Conservation (phyloP, 352 stramenopile species). For the Pythium vanterpoolii region DNA sequence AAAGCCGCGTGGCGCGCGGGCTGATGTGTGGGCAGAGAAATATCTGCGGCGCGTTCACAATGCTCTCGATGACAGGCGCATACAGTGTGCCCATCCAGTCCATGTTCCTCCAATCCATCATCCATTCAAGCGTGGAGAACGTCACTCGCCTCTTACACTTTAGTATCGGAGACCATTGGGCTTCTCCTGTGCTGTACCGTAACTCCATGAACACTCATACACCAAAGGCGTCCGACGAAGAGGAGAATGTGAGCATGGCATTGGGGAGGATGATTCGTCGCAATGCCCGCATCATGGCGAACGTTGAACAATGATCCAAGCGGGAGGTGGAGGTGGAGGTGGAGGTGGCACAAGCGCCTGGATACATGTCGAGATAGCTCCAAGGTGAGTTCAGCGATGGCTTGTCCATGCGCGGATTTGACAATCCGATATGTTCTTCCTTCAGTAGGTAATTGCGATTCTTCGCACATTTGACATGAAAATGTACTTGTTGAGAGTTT, state of each 20-base stretch:
- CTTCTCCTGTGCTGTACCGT: not conserved
- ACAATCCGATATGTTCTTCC: constrained; percentile 19
- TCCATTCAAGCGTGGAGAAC: too few species aligned
- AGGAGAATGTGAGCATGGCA: not conserved
- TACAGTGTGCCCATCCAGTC: too few species aligned
- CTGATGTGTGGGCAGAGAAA: not conserved
- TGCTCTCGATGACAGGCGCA: too few species aligned
- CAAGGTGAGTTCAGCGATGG: constrained; percentile 24
- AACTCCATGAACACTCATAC: too few species aligned
- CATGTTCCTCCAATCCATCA: not conserved
- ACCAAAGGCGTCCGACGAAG: too few species aligned
- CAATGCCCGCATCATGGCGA: not conserved
- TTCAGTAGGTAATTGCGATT: constrained; percentile 8
- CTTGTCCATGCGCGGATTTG: constrained; percentile 23
- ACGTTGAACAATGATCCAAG: not conserved
- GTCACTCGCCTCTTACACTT: too few species aligned
- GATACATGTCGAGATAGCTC: constrained; percentile 8
- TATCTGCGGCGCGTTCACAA: not conserved
- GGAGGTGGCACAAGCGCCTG: not conserved
- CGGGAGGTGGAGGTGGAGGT: not conserved
- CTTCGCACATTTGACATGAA: not conserved
- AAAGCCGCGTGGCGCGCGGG: not conserved
- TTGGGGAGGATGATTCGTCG: not conserved
- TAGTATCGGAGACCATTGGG: too few species aligned
- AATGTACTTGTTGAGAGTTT: constrained; percentile 8